Percentiles rank a stretch among this genome's conserved stretches.
Conservation (phyloP, 2,329 filamentous ascomycete species). For the Ophiocordyceps camponoti-floridani region DNA sequence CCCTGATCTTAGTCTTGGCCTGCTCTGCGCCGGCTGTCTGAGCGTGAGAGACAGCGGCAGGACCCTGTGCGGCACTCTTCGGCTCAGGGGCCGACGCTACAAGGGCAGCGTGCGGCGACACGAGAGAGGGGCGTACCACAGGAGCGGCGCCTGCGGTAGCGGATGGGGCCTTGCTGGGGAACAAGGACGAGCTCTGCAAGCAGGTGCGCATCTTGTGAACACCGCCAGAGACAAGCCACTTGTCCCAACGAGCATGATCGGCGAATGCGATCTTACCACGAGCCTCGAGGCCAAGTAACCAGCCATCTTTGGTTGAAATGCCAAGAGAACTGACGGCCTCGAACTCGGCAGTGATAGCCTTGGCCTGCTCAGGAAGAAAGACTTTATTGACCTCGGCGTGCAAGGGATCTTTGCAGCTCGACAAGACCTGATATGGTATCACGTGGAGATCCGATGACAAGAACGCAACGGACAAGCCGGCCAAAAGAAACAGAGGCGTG, state of each 20-base stretch:
- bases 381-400: conserved; percentile 41
- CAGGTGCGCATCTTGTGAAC: conserved; percentile 16
- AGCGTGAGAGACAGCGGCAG: conserved; percentile 5
- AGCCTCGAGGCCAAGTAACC: conserved; percentile 55
- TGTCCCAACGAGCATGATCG: conserved; percentile 55
- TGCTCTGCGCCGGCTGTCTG: background rate
- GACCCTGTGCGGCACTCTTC: background rate
- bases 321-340: conserved; percentile 47
- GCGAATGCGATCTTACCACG: conserved; percentile 41
- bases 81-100: background rate
- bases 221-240: conserved; percentile 40
- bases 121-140: background rate
- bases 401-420: conserved; percentile 27
- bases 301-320: conserved; percentile 53
- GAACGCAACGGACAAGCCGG: conserved; percentile 53
- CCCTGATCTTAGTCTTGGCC: too few relatives aligned
- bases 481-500: conserved; percentile 40
- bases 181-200: conserved; percentile 1
- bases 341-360: conserved; percentile 44
- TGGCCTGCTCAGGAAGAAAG: conserved; percentile 45
- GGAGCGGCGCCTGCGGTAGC: background rate
- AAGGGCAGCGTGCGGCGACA: background rate
- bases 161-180: background rate
- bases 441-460: conserved; percentile 43
- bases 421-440: conserved; percentile 36